Evolutionary conservation across 2,329 filamentous ascomycete genomes (phyloP).

Genomic region (Beauveria caledonica): DNA sequence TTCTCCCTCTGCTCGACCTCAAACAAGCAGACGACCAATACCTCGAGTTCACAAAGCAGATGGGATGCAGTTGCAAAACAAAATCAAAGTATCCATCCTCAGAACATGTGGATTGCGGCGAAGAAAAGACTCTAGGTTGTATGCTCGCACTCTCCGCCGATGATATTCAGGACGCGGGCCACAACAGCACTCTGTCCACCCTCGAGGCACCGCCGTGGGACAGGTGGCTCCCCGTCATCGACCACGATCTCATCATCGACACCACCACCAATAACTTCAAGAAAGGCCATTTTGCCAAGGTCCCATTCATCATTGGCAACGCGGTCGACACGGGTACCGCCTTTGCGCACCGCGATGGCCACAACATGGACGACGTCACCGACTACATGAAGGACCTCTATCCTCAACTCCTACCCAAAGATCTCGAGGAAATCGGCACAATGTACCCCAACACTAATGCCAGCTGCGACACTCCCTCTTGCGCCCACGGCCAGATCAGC

Average conservation of each 20-base stretch:
- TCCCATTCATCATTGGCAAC: constrained; percentile 43
- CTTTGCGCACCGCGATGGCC: constrained; percentile 24
- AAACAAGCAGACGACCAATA: constrained; percentile 35
- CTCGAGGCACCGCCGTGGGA: constrained; percentile 32
- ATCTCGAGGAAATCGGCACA: constrained; percentile 24
- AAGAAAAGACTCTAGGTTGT: constrained; percentile 28
- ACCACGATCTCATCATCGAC: constrained; percentile 43
- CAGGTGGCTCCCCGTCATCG: constrained; percentile 47
- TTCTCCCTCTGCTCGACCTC: constrained; percentile 38
- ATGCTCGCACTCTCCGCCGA: constrained; percentile 33
- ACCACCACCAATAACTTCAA: constrained; percentile 40
- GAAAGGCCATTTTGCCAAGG: constrained; percentile 41
- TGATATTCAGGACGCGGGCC: constrained; percentile 35
- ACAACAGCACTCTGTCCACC: not conserved
- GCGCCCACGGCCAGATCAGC: constrained; percentile 30
- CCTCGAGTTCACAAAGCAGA: constrained; percentile 31
- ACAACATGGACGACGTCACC: constrained; percentile 26
- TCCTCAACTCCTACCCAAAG: constrained; percentile 23
- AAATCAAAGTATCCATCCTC: not conserved
- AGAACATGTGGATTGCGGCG: not conserved
- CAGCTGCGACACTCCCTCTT: constrained; percentile 23
- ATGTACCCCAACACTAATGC: constrained; percentile 29
- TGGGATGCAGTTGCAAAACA: not conserved
- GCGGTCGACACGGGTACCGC: constrained; percentile 31
- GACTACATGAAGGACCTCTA: constrained; percentile 27